phyloP scores from a whole-genome alignment of 495 filamentous ascomycete species.

The Aspergillus mulundensis region DNA sequence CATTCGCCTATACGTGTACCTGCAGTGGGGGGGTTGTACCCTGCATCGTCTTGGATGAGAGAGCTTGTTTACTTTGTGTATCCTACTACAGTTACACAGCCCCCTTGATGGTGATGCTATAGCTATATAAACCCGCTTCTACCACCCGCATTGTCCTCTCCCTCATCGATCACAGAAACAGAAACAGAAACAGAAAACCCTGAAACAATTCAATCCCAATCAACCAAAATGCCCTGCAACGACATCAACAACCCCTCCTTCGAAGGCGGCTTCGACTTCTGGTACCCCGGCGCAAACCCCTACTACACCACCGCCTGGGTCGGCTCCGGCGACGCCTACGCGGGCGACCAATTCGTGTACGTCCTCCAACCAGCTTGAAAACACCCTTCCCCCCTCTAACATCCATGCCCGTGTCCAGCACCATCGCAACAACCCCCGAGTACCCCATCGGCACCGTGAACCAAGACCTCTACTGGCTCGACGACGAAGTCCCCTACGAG shows the following conservation, averaged over 20 bases:
- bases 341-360: background rate
- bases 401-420: background rate
- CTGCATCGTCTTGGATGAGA: too few relatives aligned
- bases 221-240: conserved; percentile 1
- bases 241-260: conserved; percentile 1
- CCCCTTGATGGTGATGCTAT: too few relatives aligned
- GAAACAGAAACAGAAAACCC: too few relatives aligned
- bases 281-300: background rate
- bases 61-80: too few relatives aligned
- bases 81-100: too few relatives aligned
- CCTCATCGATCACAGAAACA: too few relatives aligned
- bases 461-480: conserved; percentile 6
- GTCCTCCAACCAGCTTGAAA: background rate
- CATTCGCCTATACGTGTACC: too few relatives aligned
- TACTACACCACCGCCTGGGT: background rate
- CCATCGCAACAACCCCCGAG: background rate
- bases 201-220: conserved; percentile 12
- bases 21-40: too few relatives aligned
- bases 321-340: background rate
- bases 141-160: too few relatives aligned
- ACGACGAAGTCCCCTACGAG: background rate
- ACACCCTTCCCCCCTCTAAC: background rate
- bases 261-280: background rate
- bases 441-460: background rate
- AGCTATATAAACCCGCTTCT: too few relatives aligned